Base-by-base conservation (phyloP, 1,284 basidiomycete genomes). In the Stereum hirsutum region DNA sequence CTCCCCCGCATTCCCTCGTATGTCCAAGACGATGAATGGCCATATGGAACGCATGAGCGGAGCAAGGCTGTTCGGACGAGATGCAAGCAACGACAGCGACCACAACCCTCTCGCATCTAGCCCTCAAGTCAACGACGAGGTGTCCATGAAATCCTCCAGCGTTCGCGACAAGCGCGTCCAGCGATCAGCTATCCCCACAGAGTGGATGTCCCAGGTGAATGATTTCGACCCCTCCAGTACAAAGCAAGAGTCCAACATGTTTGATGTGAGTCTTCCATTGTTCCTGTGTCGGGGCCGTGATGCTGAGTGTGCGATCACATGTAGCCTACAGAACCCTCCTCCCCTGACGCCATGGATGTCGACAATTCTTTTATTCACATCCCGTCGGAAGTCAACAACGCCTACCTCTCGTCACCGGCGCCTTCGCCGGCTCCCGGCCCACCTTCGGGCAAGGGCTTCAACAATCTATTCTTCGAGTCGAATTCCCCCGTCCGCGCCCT, bases 311-410 rank as follows among this genome's bases (percentile, higher is more conserved):
- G 11, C 34, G n/a, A 11, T 36, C 34, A 19, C 19, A 12, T n/a
- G 34, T 20, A 12, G 20, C 34, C 14, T 3, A 11, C 11, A 15
- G 43, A 41, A 2, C 48, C 55, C 20, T 33, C 61, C 12, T 69
- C 68, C 39, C 63, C 70, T 23, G 84, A 87, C 57, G 78, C 78
- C 17, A 88, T 88, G 85, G 84, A 88, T 51, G 68, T 88, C 31
- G 85, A 88, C 57, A 68, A 69, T 28, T 72, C 71, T 15, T 69
- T 62, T 54, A 53, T 58, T 45, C 46, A 57, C 36, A 49, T 55
- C 30, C 49, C 53, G 19, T 34, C 46, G 19, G 45, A 51, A 3
- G 44, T 52, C 12, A 42, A 39, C 21, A 42, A 46, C 37, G 14
- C 45, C 52, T 62, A 41, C 4, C 39, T 39, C 21, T 67, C 65